These are phyloP conservation scores for Cupressus sempervirens DNA, from an alignment of 75 land plant species.

Conservation along the genomic window DNA sequence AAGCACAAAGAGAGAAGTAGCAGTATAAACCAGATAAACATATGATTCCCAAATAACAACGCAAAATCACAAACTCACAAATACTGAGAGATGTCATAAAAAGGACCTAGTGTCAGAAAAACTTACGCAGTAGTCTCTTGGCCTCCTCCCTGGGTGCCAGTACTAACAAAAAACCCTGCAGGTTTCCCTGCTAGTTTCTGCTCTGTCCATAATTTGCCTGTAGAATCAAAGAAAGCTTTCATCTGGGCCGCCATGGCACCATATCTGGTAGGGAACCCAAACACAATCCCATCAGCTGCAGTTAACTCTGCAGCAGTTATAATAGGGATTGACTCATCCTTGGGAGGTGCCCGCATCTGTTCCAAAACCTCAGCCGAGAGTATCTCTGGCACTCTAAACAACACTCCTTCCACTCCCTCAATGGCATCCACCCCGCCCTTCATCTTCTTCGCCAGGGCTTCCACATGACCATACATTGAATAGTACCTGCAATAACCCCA, in stretches of 20 bases:
- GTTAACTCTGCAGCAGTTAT: conserved; percentile 52
- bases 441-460: conserved; percentile 70
- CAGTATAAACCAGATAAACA: not conserved
- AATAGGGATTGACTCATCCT: conserved; percentile 54
- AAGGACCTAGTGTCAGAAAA: not conserved
- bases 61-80: not conserved
- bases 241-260: conserved; percentile 93
- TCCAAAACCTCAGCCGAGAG: conserved; percentile 54
- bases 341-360: conserved; percentile 75
- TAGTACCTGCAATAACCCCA: conserved; percentile 47
- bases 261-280: conserved; percentile 90
- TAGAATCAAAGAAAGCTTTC: conserved; percentile 89
- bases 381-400: conserved; percentile 83
- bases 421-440: conserved; percentile 82
- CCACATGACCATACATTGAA: conserved; percentile 97
- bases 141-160: conserved; percentile 92
- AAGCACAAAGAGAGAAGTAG: not conserved
- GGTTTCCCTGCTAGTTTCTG: conserved; percentile 88
- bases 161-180: conserved; percentile 87
- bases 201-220: conserved; percentile 69
- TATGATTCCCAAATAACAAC: not conserved
- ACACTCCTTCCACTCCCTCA: conserved; percentile 69
- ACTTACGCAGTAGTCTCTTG: conserved; percentile 95
- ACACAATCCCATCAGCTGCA: conserved; percentile 74
- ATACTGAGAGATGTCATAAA: not conserved